A percentile compares a stretch with the other conserved stretches of the same genome.
Conservation (phyloP, 345 rosid species). For the Heritiera littoralis region DNA sequence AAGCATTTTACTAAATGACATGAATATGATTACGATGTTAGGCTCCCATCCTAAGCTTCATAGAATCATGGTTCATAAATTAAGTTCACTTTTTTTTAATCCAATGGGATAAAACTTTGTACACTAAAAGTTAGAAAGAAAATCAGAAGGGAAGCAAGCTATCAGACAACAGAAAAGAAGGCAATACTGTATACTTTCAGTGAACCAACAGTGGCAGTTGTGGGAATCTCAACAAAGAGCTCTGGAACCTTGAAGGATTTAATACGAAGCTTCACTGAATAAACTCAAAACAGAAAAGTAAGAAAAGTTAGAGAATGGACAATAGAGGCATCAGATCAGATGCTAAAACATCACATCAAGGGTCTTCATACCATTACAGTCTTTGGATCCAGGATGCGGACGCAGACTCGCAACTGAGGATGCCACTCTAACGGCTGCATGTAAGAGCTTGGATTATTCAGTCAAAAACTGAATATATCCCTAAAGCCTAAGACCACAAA, state of each 20-base stretch:
- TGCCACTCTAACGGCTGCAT: constrained; percentile 29
- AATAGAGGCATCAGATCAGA: background rate
- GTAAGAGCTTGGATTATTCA: constrained; percentile 17
- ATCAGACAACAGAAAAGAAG: background rate
- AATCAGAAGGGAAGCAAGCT: background rate
- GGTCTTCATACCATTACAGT: constrained; percentile 29
- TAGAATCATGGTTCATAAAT: background rate
- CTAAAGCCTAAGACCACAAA: constrained; percentile 6
- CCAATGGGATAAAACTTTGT: background rate
- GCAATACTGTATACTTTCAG: constrained; percentile 31
- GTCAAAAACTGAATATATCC: constrained; percentile 22
- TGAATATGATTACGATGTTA: background rate
- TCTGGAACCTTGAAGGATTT: constrained; percentile 40
- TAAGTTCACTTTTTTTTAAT: background rate
- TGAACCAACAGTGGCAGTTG: constrained; percentile 40
- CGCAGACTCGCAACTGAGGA: constrained; percentile 25
- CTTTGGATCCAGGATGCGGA: constrained; percentile 20
- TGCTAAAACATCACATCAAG: background rate
- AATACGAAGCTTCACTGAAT: constrained; percentile 37
- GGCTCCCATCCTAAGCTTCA: background rate
- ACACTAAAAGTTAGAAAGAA: background rate
- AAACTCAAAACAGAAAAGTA: background rate
- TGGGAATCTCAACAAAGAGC: constrained; percentile 41
- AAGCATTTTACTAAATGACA: background rate
- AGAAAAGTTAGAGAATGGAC: constrained; percentile 16